Evolutionary conservation across 192 early-diverging fungal genomes (phyloP).

Genomic region (Linderina pennispora): DNA sequence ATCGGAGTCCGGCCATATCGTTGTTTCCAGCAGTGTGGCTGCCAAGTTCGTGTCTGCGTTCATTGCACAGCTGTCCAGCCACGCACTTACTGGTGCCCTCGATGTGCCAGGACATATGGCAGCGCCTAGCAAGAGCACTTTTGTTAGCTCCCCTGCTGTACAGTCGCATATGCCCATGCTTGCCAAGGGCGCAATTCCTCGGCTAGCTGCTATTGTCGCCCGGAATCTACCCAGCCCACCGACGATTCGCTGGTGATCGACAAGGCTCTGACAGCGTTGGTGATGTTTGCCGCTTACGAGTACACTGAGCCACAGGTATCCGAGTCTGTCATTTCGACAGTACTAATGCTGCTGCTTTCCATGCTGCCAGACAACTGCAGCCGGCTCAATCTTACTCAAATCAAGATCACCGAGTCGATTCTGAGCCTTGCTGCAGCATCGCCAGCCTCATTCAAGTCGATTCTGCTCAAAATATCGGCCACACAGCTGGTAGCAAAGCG

Average conservation of each 20-base stretch:
- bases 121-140: not conserved
- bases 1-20: no score
- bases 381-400: not conserved
- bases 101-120: not conserved
- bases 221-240: no score
- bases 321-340: slow-evolving; percentile 11
- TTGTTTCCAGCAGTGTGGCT: no score
- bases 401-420: slow-evolving; percentile 12
- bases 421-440: slow-evolving; percentile 12
- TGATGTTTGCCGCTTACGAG: slow-evolving; percentile 5
- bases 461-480: slow-evolving; percentile 15
- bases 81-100: not conserved
- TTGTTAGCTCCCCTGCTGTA: not conserved
- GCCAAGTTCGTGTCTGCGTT: not conserved
- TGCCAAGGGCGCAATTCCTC: no score
- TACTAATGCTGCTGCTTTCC: slow-evolving; percentile 31
- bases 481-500: slow-evolving; percentile 20
- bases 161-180: not conserved
- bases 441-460: slow-evolving; percentile 9
- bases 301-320: not conserved
- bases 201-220: no score
- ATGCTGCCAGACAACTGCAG: slow-evolving; percentile 9
- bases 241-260: not conserved
- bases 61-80: no score
- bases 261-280: not conserved